A percentile compares a stretch with the other conserved stretches of the same genome.
These are phyloP conservation scores for Pichia sp. DNA, from an alignment of 1,139 yeast species.

Conservation along the genomic window DNA sequence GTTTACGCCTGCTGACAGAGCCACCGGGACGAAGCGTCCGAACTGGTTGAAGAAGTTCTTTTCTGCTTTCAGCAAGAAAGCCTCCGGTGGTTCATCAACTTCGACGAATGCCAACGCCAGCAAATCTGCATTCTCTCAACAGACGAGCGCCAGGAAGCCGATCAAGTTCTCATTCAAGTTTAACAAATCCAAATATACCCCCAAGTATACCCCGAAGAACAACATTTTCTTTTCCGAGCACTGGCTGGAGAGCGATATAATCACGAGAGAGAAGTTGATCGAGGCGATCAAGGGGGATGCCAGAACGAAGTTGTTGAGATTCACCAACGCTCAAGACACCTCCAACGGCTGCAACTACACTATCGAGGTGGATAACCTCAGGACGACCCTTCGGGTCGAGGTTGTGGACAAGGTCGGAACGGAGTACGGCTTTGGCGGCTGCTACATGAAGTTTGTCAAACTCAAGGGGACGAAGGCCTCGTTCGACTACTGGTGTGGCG, in stretches of 20 bases:
- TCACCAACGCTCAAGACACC: background rate
- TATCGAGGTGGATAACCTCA: constrained; percentile 7
- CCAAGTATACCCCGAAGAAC: background rate
- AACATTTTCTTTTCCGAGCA: constrained; percentile 5
- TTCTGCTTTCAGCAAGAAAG: constrained; percentile 9
- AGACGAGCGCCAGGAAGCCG: background rate
- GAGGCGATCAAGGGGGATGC: constrained; percentile 4
- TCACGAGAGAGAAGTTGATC: constrained; percentile 12
- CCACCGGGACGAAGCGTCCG: constrained; percentile 9
- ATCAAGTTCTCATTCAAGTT: constrained; percentile 8
- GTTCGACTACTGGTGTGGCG: constrained; percentile 24
- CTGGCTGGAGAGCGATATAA: constrained; percentile 22
- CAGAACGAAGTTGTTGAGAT: constrained; percentile 5
- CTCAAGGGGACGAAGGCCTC: constrained; percentile 17
- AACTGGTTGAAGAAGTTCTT: constrained; percentile 27
- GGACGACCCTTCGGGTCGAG: constrained; percentile 16
- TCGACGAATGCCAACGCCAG: background rate
- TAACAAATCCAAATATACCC: constrained; percentile 6
- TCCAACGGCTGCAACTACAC: constrained; percentile 8
- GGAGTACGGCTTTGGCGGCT: constrained; percentile 32
- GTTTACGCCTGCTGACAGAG: background rate
- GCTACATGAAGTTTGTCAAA: constrained; percentile 25
- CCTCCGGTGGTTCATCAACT: background rate
- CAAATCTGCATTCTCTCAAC: background rate
- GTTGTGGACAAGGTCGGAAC: constrained; percentile 27